Evolutionary conservation across 1,139 yeast genomes (phyloP).

Genomic region (Waltiozyma sp.): DNA sequence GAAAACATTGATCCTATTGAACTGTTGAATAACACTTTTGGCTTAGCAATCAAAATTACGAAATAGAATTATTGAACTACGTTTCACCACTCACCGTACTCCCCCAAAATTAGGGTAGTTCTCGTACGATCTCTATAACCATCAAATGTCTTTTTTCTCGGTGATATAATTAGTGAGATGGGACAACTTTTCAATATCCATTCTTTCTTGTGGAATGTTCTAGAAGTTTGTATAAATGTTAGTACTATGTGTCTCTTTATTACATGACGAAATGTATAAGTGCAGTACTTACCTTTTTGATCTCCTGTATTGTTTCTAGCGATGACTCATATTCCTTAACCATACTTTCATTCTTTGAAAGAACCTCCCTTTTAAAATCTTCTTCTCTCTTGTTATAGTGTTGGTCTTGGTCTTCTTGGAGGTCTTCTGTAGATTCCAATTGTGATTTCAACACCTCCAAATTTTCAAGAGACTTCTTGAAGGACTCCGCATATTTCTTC

Average conservation of each 20-base stretch:
- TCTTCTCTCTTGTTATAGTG: slow-evolving; percentile 6
- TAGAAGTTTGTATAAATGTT: slow-evolving; percentile 6
- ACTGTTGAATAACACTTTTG: no score
- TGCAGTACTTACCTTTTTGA: slow-evolving; percentile 14
- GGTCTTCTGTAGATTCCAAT: slow-evolving; percentile 10
- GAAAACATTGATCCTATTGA: no score
- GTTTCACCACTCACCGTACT: no score
- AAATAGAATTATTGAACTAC: no score
- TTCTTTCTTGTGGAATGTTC: slow-evolving; percentile 13
- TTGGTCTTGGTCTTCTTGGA: slow-evolving; percentile 4
- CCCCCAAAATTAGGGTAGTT: no score
- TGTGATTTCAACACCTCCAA: slow-evolving; percentile 12
- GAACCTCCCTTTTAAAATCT: slow-evolving; percentile 5
- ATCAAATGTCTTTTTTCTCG: not conserved
- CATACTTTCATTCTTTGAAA: slow-evolving; percentile 7
- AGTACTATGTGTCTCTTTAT: not conserved
- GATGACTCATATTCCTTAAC: slow-evolving; percentile 13
- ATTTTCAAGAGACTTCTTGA: slow-evolving; percentile 14
- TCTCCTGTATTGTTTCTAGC: slow-evolving; percentile 10
- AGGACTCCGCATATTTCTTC: slow-evolving; percentile 18
- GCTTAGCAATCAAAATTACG: no score
- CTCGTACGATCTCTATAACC: no score
- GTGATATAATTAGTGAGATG: slow-evolving; percentile 4
- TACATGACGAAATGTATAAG: slow-evolving; percentile 6
- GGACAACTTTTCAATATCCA: slow-evolving; percentile 12